Base-by-base conservation (phyloP, 192 early-diverging fungal species). In the Funneliformis mosseae region DNA sequence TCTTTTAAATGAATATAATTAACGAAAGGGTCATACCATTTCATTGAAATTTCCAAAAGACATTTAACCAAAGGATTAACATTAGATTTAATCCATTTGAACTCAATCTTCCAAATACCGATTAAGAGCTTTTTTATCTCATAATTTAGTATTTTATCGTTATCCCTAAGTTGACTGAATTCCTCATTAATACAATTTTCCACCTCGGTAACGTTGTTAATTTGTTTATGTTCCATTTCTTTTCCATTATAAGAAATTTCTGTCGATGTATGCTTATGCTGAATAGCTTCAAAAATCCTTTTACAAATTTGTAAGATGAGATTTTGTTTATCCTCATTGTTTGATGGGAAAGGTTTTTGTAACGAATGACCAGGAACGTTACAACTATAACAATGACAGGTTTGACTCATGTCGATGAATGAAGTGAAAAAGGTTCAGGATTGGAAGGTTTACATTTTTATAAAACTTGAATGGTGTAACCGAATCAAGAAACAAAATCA, bases 261-360 rank as follows among this genome's bases (percentile, higher is more conserved):
- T 28, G 63, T 28, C 4, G 25, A 14, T 28, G 23, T 66, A 66
- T 66, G 63, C 9, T 66, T 28, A 14, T 16, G 5, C 28, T 66
- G 63, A 66, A 66, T 66, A 66, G 25, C 28, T 12, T 12, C 23
- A 28, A 66, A 38, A 66, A 66, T 66, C 27, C 28, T 66, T 28
- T 66, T 66, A 25, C 63, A 66, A 27, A 66, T 28, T 66, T 66
- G 63, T 14, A 66, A 5, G 14, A 66, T 66, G 6, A 66, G 14
- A 66, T 66, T 66, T 66, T 66, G 63, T 66, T 66, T 25, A 27
- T 66, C 63, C 63, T 66, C 28, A 66, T 66, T 66, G 11, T 66
- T 50, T 55, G 16, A 55, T 55, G 50, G 18, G 21, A 55, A 21
- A 6, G 21, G 50, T 16, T 0, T 55, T 18, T 55, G 50, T 6